phyloP scores from a whole-genome alignment of 352 stramenopile genomes.

The Phytopythium helicoides region DNA sequence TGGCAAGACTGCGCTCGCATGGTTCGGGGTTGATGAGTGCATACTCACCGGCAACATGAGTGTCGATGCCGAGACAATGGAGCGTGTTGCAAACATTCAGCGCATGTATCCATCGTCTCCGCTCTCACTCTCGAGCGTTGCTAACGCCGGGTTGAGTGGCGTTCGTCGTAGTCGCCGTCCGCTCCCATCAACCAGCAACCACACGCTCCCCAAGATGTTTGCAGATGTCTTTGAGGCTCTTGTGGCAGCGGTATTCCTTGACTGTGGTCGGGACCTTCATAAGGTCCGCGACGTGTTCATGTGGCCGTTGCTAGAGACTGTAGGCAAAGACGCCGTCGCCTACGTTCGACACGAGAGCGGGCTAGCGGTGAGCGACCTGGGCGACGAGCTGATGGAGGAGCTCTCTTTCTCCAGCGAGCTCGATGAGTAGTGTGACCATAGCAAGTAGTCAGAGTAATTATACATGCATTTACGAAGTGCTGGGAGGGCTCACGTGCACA shows the following conservation, averaged over 20 bases:
- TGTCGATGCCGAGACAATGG: slow-evolving; percentile 67
- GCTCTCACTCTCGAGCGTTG: slow-evolving; percentile 11
- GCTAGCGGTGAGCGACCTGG: slow-evolving; percentile 30
- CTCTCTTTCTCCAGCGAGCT: slow-evolving; percentile 39
- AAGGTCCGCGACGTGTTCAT: slow-evolving; percentile 83
- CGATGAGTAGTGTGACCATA: slow-evolving; percentile 15
- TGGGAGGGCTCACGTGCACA: slow-evolving; percentile 10
- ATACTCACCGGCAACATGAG: slow-evolving; percentile 62
- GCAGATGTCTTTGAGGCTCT: slow-evolving; percentile 87
- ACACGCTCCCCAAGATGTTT: slow-evolving; percentile 80
- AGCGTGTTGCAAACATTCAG: slow-evolving; percentile 41
- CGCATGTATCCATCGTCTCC: slow-evolving; percentile 36
- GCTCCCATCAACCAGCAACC: slow-evolving; percentile 24
- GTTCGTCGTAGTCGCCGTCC: background rate
- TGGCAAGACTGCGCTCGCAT: slow-evolving; percentile 76
- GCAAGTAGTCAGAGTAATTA: background rate
- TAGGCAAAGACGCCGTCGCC: slow-evolving; percentile 65
- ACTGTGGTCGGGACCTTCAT: slow-evolving; percentile 69
- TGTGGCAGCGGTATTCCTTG: slow-evolving; percentile 83
- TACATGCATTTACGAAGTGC: background rate
- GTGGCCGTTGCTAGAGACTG: slow-evolving; percentile 63
- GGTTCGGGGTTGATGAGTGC: slow-evolving; percentile 81
- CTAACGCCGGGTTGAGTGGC: slow-evolving; percentile 10
- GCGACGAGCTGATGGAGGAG: slow-evolving; percentile 47
- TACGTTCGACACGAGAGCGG: slow-evolving; percentile 78